Base-by-base conservation (phyloP, 805 yeast species). In the Saccharomycopsis oosterbeekiorum region DNA sequence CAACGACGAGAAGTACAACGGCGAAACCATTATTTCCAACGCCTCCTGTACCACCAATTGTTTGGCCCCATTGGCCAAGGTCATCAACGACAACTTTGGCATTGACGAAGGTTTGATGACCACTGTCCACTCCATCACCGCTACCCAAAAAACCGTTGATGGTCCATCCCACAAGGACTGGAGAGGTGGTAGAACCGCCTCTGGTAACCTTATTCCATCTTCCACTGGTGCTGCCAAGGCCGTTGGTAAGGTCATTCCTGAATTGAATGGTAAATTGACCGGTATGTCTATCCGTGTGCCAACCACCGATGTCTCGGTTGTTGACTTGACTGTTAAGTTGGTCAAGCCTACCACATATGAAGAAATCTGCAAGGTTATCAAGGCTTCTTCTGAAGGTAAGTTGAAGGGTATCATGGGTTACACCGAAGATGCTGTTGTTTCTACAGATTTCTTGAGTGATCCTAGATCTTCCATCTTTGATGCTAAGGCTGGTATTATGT, bases 161-260 rank as follows among this genome's bases (percentile, higher is more conserved):
- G 97, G 97, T 79, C 96, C 97, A 71, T 89, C 96, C 75, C 90
- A 86, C 84, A 90, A 90, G 84, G 97, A 90, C 83, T 90, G 97
- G 97, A 87, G 97, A 85, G 96, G 97, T 76, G 97, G 97, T 77
- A 88, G 97, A 82, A 87, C 96, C 70, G 96, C 96, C 74, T 86
- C 93, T 66, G 96, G 92, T 74, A 90, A 90, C 87, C 88, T 90
- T 76, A 90, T 90, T 70, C 97, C 97, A 73, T 89, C 96, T 50
- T 88, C 96, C 66, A 90, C 97, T 67, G 97, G 97, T 85, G 97
- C 97, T 71, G 97, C 97, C 73, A 90, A 90, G 86, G 96, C 96
- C 68, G 97, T 90, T 70, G 96, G 96, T 76, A 89, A 89, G 84
- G 96, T 90, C 70, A 86, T 90, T 71, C 97, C 97, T 68, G 86